A percentile compares a stretch with the other conserved stretches of the same genome.
Conservation (phyloP, 1,284 basidiomycete species). For the Neonothopanus nambi region DNA sequence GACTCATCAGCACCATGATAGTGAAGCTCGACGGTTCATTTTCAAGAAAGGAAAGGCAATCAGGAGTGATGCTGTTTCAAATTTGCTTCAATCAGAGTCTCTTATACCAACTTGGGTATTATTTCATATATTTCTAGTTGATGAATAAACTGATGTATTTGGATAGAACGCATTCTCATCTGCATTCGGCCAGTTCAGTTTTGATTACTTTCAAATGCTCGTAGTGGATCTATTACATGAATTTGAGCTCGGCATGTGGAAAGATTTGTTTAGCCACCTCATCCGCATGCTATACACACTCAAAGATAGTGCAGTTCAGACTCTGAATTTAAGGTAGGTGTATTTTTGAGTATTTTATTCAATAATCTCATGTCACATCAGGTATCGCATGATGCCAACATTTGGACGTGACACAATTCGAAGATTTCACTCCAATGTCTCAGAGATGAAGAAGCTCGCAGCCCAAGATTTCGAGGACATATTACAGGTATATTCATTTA, state of each 20-base stretch:
- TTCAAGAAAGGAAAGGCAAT: conserved; percentile 16
- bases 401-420: conserved; percentile 23
- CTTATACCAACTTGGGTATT: conserved; percentile 21
- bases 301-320: too few species aligned
- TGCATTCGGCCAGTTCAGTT: too few species aligned
- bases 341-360: too few species aligned
- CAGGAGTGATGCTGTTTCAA: conserved; percentile 10
- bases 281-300: too few species aligned
- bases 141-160: too few species aligned
- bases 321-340: too few species aligned
- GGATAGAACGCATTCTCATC: too few species aligned
- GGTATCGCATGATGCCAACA: conserved; percentile 17
- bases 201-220: too few species aligned
- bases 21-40: conserved; percentile 16
- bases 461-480: conserved; percentile 30
- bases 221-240: too few species aligned
- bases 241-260: too few species aligned
- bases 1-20: conserved; percentile 15
- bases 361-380: too few species aligned
- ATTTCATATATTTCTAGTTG: not conserved
- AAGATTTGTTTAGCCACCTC: too few species aligned
- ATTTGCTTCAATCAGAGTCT: conserved; percentile 15
- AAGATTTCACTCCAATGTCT: conserved; percentile 22
- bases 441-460: conserved; percentile 23
- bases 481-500: conserved; percentile 22